A percentile compares a stretch with the other conserved stretches of the same genome.
Evolutionary conservation across 2,329 filamentous ascomycete genomes (phyloP).

Genomic region (Aspergillus terreus): DNA sequence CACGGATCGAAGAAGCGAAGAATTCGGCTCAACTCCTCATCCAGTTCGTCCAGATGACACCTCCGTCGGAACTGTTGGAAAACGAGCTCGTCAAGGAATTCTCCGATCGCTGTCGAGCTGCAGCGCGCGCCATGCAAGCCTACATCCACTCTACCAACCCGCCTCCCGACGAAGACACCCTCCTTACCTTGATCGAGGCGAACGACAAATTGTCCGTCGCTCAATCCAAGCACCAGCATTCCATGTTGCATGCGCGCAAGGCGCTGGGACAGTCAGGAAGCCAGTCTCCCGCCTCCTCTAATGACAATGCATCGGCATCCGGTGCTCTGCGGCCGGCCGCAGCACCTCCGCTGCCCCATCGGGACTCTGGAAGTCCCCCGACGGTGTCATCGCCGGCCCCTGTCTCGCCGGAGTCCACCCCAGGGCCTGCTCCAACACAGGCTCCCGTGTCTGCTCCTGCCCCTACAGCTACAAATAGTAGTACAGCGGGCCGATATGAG

Average conservation of each 20-base stretch:
- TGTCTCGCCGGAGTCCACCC: background rate
- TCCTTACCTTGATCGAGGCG: slow-evolving; percentile 88
- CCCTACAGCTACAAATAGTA: slow-evolving; percentile 9
- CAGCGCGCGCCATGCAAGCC: slow-evolving; percentile 74
- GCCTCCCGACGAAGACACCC: slow-evolving; percentile 84
- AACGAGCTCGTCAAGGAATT: slow-evolving; percentile 96
- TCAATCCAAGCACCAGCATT: slow-evolving; percentile 78
- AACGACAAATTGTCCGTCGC: slow-evolving; percentile 86
- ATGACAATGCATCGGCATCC: slow-evolving; percentile 13
- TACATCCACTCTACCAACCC: slow-evolving; percentile 82
- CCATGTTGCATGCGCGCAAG: slow-evolving; percentile 60
- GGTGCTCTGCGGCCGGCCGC: slow-evolving; percentile 13
- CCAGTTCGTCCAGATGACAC: slow-evolving; percentile 84
- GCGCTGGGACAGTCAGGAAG: slow-evolving; percentile 18
- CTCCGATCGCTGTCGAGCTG: slow-evolving; percentile 75
- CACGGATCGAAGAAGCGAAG: slow-evolving; percentile 81
- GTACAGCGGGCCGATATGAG: slow-evolving; percentile 23
- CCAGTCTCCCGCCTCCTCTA: slow-evolving; percentile 15
- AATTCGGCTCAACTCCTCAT: slow-evolving; percentile 89
- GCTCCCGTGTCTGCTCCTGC: slow-evolving; percentile 9
- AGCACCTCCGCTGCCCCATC: slow-evolving; percentile 14
- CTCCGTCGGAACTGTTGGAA: slow-evolving; percentile 66
- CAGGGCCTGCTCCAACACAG: background rate
- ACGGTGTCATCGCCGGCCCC: slow-evolving; percentile 10
- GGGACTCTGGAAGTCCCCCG: slow-evolving; percentile 8